These are phyloP conservation scores for Tetrahymena malaccensis DNA, from an alignment of 73 alveolate species.

Conservation along the genomic window DNA sequence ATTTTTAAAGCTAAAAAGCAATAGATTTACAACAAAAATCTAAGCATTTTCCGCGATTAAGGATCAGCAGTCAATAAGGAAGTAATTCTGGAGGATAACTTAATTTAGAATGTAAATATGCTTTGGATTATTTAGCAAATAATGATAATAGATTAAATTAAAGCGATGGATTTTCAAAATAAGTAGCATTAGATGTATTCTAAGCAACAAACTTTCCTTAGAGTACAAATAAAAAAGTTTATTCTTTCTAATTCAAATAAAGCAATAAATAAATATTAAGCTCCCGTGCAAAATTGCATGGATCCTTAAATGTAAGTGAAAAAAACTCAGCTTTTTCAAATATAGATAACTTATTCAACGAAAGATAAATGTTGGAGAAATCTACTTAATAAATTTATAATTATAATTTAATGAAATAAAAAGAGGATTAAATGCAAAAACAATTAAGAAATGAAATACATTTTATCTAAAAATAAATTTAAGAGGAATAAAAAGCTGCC, in stretches of 20 bases:
- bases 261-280: no score
- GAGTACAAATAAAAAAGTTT: background rate
- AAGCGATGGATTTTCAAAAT: background rate
- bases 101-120: background rate
- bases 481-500: background rate
- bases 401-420: background rate
- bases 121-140: background rate
- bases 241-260: background rate
- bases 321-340: background rate
- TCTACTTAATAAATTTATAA: background rate
- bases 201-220: background rate
- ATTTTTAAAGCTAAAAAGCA: background rate
- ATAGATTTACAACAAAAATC: background rate
- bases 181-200: background rate
- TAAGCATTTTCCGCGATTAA: background rate
- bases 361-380: background rate
- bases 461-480: background rate
- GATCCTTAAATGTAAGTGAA: background rate
- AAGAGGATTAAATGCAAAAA: background rate
- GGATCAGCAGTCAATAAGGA: background rate
- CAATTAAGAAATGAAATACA: background rate
- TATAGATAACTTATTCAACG: background rate
- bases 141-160: background rate
- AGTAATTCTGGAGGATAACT: background rate
- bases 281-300: background rate